Base-by-base conservation (phyloP, 352 stramenopile species). In the Pythium biforme region DNA sequence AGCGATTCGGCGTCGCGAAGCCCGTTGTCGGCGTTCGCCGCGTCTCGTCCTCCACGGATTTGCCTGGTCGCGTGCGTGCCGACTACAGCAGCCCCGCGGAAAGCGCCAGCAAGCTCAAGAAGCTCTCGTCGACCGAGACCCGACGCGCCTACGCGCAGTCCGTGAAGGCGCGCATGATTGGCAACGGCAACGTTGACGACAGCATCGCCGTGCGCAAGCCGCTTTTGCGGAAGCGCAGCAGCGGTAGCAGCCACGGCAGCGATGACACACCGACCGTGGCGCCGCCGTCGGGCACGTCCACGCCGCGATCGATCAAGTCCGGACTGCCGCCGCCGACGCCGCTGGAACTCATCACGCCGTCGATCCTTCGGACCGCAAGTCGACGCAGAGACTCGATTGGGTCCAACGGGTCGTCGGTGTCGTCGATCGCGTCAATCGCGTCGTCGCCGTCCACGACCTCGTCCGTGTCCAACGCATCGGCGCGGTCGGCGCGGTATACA, bases 81-180 rank as follows among this genome's bases (percentile, higher is more conserved):
- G 31, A n/a, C 33, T 60, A 39, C 33, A 41, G 22, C 11, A 56
- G 31, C 15, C 26, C n/a, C 19, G 34, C 53, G 3, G 63, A 64
- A 12, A 75, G 34, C 23, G 33, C 39, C 1, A 37, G 61, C 22
- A 72, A 74, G 15, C 20, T 40, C 8, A 69, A 64, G 34, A 75
- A 75, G 51, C 14, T 80, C 19, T 77, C 73, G 1, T 41, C 70
- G 9, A 58, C 62, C 0, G 73, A 80, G 37, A 76, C 52, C 3
- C 67, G 73, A 12, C 70, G 70, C 8, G 63, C 62, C 20, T 72
- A 75, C 31, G 70, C 73, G 19, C 59, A 74, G 22, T 70, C 70
- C n/a, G 59, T 80, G 53, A 73, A 73, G 12, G 57, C 73, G 23
- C 64, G 73, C 2, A 76, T 80, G 57, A 50, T 68, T 3, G 54